Evolutionary conservation across 192 early-diverging fungal genomes (phyloP).

Genomic region (Geranomyces michiganensis): DNA sequence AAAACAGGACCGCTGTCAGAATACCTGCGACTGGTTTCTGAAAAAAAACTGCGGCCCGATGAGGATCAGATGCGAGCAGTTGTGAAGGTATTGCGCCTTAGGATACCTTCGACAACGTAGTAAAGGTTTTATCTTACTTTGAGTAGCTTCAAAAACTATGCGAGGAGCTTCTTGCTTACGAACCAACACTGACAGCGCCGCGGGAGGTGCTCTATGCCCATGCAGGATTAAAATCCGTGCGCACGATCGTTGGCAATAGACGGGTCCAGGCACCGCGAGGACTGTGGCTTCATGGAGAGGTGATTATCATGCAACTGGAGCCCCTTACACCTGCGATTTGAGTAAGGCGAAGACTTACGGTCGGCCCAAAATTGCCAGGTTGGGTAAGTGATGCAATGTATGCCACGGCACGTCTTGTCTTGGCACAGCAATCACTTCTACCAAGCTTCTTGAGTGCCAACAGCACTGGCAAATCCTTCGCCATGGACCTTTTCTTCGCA

Average conservation of each 20-base stretch:
- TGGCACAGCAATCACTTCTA: too few relatives aligned
- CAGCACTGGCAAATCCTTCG: constrained; percentile 86
- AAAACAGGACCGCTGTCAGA: constrained; percentile 34
- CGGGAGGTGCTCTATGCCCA: too few relatives aligned
- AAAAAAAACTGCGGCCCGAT: constrained; percentile 25
- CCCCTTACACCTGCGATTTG: too few relatives aligned
- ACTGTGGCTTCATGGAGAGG: constrained; percentile 49
- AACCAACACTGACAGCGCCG: too few relatives aligned
- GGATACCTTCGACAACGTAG: not conserved
- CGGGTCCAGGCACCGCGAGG: constrained; percentile 42
- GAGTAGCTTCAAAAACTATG: constrained; percentile 31
- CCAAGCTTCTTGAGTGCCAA: too few relatives aligned
- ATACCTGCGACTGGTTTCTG: constrained; percentile 26
- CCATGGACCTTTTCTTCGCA: constrained; percentile 93
- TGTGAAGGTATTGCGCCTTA: constrained; percentile 18
- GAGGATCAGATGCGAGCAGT: constrained; percentile 32
- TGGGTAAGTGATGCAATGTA: too few relatives aligned
- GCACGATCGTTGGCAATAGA: too few relatives aligned
- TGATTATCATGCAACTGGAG: too few relatives aligned
- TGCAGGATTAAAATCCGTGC: too few relatives aligned
- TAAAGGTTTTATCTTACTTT: not conserved
- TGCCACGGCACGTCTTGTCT: too few relatives aligned
- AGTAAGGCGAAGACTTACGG: too few relatives aligned
- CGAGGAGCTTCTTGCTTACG: constrained; percentile 29
- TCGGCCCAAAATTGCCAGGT: too few relatives aligned